These are phyloP conservation scores for Naganishia cerealis DNA, from an alignment of 1,284 basidiomycete genomes.

Conservation along the genomic window DNA sequence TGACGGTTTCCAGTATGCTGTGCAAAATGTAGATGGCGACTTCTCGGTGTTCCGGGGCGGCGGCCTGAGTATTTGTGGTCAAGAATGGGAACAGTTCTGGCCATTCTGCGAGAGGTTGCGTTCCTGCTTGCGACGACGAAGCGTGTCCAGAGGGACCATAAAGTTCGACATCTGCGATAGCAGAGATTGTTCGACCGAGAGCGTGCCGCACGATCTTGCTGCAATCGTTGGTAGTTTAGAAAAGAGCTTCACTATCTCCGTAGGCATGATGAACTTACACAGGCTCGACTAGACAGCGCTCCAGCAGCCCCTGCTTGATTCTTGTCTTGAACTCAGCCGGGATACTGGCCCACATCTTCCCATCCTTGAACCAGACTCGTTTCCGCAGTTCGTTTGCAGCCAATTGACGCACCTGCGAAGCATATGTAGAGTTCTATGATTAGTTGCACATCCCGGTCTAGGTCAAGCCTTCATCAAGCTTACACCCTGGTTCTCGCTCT, in stretches of 20 bases:
- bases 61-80: constrained; percentile 72
- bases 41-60: constrained; percentile 76
- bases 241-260: neutral
- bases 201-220: constrained; percentile 86
- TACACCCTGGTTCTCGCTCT: constrained; percentile 68
- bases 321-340: constrained; percentile 70
- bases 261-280: constrained; percentile 60
- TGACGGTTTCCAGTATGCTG: constrained; percentile 86
- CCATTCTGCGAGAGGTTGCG: constrained; percentile 69
- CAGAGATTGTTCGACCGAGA: constrained; percentile 86
- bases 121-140: constrained; percentile 28
- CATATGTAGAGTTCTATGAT: neutral
- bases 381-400: constrained; percentile 98
- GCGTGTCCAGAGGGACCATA: constrained; percentile 26
- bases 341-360: constrained; percentile 79
- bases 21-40: constrained; percentile 87
- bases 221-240: constrained; percentile 8
- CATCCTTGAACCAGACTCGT: constrained; percentile 76
- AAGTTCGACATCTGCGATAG: constrained; percentile 88
- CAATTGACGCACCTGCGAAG: constrained; percentile 82
- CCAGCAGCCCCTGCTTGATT: constrained; percentile 82
- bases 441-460: neutral
- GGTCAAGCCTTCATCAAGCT: constrained; percentile 33
- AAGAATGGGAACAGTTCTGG: constrained; percentile 85
- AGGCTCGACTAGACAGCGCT: constrained; percentile 74